Evolutionary conservation across 805 yeast genomes (phyloP).

Genomic region (Saturnispora hagleri): DNA sequence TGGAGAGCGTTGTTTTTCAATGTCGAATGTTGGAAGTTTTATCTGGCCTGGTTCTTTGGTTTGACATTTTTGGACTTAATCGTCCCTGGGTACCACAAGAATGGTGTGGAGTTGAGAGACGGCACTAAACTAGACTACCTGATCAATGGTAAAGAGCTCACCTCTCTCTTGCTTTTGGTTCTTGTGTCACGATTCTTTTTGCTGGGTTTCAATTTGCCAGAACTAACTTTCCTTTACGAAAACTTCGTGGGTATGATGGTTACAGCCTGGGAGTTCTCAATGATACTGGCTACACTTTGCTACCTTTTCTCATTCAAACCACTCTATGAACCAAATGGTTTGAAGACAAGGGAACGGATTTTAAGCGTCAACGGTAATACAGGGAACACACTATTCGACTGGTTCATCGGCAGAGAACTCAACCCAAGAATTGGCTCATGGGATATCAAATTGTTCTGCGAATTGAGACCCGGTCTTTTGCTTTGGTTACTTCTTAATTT

Average conservation of each 20-base stretch:
- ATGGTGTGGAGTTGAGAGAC: constrained; percentile 70
- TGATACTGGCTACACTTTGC: constrained; percentile 51
- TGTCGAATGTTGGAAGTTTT: constrained; percentile 48
- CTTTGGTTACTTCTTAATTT: constrained; percentile 75
- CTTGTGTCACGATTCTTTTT: constrained; percentile 44
- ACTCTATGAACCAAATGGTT: constrained; percentile 37
- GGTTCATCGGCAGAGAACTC: constrained; percentile 95
- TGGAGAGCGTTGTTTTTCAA: constrained; percentile 32
- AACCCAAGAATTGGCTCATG: constrained; percentile 81
- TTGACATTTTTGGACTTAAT: constrained; percentile 55
- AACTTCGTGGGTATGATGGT: constrained; percentile 58
- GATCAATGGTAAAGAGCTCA: constrained; percentile 68
- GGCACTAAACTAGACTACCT: constrained; percentile 63
- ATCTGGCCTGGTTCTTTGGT: constrained; percentile 61
- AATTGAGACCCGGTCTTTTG: constrained; percentile 88
- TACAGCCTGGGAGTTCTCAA: constrained; percentile 55
- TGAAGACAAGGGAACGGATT: constrained; percentile 53
- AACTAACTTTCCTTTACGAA: constrained; percentile 64
- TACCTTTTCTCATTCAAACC: constrained; percentile 65
- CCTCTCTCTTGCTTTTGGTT: constrained; percentile 29
- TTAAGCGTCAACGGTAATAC: constrained; percentile 85
- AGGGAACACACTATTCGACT: constrained; percentile 66
- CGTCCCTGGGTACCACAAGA: constrained; percentile 64
- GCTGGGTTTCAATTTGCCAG: constrained; percentile 48
- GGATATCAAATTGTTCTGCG: constrained; percentile 89